phyloP scores from a whole-genome alignment of 495 filamentous ascomycete genomes.

The Xylaria intraflava region DNA sequence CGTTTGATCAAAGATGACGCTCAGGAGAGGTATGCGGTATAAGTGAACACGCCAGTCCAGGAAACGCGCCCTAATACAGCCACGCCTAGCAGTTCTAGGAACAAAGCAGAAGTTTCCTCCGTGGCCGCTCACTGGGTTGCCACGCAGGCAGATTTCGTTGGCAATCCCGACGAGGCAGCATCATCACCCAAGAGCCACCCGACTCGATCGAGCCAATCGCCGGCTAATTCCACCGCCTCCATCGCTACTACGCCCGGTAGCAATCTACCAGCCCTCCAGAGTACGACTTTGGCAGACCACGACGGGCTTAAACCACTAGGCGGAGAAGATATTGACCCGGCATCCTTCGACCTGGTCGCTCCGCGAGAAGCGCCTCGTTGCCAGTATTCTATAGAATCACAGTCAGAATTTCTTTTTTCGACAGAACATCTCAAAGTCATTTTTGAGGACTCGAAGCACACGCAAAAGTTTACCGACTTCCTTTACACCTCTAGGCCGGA shows the following conservation, averaged over 20 bases:
- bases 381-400: slow-evolving; percentile 50
- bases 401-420: slow-evolving; percentile 60
- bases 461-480: slow-evolving; percentile 58
- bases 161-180: slow-evolving; percentile 1
- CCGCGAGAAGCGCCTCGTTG: slow-evolving; percentile 19
- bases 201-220: slow-evolving; percentile 8
- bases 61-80: not conserved
- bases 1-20: not conserved
- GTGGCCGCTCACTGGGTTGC: slow-evolving; percentile 7
- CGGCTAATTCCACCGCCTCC: slow-evolving; percentile 15
- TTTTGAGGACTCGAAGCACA: slow-evolving; percentile 54
- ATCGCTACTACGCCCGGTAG: slow-evolving; percentile 16
- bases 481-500: slow-evolving; percentile 54
- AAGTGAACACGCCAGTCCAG: not conserved
- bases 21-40: not conserved
- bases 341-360: slow-evolving; percentile 47
- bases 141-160: slow-evolving; percentile 3
- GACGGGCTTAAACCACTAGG: slow-evolving; percentile 43
- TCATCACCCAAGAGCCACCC: slow-evolving; percentile 1
- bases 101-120: not conserved
- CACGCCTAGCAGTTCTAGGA: not conserved
- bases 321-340: slow-evolving; percentile 42
- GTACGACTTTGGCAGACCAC: slow-evolving; percentile 27
- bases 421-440: slow-evolving; percentile 56
- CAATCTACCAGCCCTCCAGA: slow-evolving; percentile 35